Evolutionary conservation across 2,329 filamentous ascomycete species (phyloP).

Genomic region (Penicillium thymicola): DNA sequence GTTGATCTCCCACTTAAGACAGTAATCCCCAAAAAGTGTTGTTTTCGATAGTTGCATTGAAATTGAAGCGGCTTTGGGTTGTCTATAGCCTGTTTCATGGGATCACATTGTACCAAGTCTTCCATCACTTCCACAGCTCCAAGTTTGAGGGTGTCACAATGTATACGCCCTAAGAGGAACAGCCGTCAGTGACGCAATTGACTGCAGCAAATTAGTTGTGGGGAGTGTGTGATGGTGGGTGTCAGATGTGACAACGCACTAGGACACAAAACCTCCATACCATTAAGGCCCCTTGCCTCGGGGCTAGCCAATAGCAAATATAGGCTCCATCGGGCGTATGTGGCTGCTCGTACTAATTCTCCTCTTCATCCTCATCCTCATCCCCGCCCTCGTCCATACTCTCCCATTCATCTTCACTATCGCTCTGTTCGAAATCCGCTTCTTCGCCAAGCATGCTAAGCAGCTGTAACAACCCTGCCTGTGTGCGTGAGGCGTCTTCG

Average conservation of each 20-base stretch:
- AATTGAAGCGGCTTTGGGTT: neutral
- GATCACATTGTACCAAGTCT: neutral
- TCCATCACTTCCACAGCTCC: neutral
- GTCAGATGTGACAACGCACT: neutral
- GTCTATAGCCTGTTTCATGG: neutral
- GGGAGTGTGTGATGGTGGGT: neutral
- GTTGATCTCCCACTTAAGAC: neutral
- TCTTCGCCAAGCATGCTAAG: conserved; percentile 26
- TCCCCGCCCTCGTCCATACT: conserved; percentile 11
- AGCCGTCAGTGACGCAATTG: neutral
- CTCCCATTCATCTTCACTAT: conserved; percentile 15
- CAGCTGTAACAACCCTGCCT: conserved; percentile 24
- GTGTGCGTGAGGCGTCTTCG: conserved; percentile 20
- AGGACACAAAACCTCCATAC: neutral
- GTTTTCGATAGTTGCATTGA: neutral
- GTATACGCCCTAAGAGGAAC: neutral
- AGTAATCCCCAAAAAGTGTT: neutral
- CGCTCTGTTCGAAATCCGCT: conserved; percentile 8
- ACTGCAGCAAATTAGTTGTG: neutral
- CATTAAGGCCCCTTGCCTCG: neutral
- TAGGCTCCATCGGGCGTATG: neutral
- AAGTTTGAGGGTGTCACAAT: neutral
- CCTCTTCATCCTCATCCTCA: neutral
- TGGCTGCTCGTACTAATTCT: neutral
- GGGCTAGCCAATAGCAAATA: neutral